Base-by-base conservation (phyloP, 1,284 basidiomycete species). In the Boletus sp. region DNA sequence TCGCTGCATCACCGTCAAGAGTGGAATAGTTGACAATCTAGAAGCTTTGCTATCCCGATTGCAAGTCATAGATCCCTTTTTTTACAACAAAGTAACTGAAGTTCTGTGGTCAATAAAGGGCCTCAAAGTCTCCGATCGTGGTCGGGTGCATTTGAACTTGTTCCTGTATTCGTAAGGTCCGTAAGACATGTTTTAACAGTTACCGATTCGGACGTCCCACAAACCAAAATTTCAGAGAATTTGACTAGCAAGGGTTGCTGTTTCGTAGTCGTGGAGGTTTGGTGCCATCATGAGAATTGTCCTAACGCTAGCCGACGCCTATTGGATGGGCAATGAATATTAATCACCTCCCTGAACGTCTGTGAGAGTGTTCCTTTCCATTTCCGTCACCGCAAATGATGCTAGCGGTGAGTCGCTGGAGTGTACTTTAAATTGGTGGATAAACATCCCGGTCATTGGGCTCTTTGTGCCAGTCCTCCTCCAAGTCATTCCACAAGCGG, bases 351-450 rank as follows among this genome's bases (percentile, higher is more conserved):
- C 27, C 41, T 55, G 52, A 39, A 16, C 3, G 13, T 36, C 33
- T 54, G 52, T 37, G 53, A 52, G 52, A 57, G 25, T 43, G 25
- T 32, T 5, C 14, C 14, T 17, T 44, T 27, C 32, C 12, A 20
- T 27, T 25, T 35, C 17, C 23, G 30, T 39, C 29, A 38, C 9
- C 19, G 16, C 22, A 4, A 37, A 30, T n/a, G 13, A 44, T 16
- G 17, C 12, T 19, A 14, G 14, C 5, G 25, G 29, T 19, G 35
- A 17, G 25, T 17, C 33, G 22, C 13, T 23, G 30, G 20, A 20
- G 16, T 7, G 10, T 44, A 39, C n/a, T 27, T 53, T 52, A 47
- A 22, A 46, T 46, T 6, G 19, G 14, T 17, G 32, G 33, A 10
- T 8, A 16, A 20, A 23, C 16, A 7, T 19, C 29, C n/a, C 26